These are phyloP conservation scores for Fusarium metavorans DNA, from an alignment of 2,329 filamentous ascomycete genomes.

Conservation along the genomic window DNA sequence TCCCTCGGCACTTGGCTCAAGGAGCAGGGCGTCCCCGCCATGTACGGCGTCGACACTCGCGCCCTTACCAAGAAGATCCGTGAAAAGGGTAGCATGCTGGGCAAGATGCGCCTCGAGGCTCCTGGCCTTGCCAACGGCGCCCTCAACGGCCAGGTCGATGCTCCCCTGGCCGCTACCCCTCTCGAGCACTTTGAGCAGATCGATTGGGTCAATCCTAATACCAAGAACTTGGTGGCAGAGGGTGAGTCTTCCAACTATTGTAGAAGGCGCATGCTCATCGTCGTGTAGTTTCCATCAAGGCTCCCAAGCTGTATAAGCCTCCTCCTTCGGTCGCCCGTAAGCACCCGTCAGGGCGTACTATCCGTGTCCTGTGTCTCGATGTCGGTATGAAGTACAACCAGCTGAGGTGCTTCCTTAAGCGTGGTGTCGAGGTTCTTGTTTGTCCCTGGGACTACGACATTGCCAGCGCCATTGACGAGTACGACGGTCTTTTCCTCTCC, in stretches of 20 bases:
- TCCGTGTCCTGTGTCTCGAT: slow-evolving; percentile 93
- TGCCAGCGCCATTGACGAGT: slow-evolving; percentile 81
- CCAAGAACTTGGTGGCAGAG: slow-evolving; percentile 91
- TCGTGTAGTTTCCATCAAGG: slow-evolving; percentile 83
- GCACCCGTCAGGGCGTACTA: slow-evolving; percentile 87
- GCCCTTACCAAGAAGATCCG: slow-evolving; percentile 94
- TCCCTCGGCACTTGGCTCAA: slow-evolving; percentile 96
- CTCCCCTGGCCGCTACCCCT: slow-evolving; percentile 40
- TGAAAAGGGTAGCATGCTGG: slow-evolving; percentile 95
- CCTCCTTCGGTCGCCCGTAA: slow-evolving; percentile 77
- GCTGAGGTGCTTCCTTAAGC: slow-evolving; percentile 88
- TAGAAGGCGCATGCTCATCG: slow-evolving; percentile 54
- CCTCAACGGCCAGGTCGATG: slow-evolving; percentile 49
- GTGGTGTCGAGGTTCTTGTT: slow-evolving; percentile 93
- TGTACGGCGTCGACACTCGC: slow-evolving; percentile 95
- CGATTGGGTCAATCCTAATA: slow-evolving; percentile 93
- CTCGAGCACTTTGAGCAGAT: slow-evolving; percentile 76
- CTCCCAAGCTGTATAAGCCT: slow-evolving; percentile 87
- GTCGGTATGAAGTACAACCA: slow-evolving; percentile 99
- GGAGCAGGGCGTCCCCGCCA: slow-evolving; percentile 92
- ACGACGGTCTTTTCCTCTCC: slow-evolving; percentile 97
- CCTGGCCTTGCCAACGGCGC: slow-evolving; percentile 57
- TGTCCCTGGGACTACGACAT: slow-evolving; percentile 98
- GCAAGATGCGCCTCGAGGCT: slow-evolving; percentile 82
- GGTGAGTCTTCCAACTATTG: slow-evolving; percentile 70